A percentile compares a stretch with the other conserved stretches of the same genome.
phyloP scores from a whole-genome alignment of 2,329 filamentous ascomycete species.

The Ophiostoma novo-ulmi region DNA sequence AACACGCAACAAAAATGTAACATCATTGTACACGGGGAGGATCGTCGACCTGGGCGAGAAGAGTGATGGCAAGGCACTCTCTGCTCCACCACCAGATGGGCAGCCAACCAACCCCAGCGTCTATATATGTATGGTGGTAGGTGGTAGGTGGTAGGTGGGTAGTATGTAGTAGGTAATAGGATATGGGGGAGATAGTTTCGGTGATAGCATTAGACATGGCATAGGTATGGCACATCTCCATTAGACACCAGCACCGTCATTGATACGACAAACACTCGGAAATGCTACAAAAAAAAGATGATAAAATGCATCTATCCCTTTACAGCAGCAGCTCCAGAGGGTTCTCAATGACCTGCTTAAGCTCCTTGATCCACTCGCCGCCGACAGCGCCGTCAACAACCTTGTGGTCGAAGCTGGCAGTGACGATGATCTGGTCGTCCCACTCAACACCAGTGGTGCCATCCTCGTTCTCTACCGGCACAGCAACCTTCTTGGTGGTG shows the following conservation, averaged over 20 bases:
- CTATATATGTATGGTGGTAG: constrained; percentile 17
- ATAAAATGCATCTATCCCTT: constrained; percentile 27
- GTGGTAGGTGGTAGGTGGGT: background rate
- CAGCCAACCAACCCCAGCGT: constrained; percentile 14
- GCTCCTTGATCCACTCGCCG: constrained; percentile 90
- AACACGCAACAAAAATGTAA: constrained; percentile 21
- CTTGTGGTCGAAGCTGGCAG: constrained; percentile 97
- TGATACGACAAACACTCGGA: background rate
- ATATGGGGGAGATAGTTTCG: constrained; percentile 9
- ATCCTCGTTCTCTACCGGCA: constrained; percentile 80
- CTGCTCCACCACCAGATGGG: background rate
- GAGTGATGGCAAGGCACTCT: background rate
- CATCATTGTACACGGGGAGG: constrained; percentile 24
- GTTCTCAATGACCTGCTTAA: constrained; percentile 98
- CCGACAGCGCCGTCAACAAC: constrained; percentile 95
- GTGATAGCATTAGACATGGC: constrained; percentile 14
- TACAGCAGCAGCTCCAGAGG: constrained; percentile 90
- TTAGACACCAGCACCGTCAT: constrained; percentile 20
- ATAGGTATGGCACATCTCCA: constrained; percentile 16
- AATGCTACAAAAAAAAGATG: background rate
- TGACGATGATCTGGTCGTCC: constrained; percentile 96
- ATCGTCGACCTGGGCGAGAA: constrained; percentile 14
- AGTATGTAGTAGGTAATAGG: background rate
- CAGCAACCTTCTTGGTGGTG: constrained; percentile 89
- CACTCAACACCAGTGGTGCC: constrained; percentile 71